Evolutionary conservation across 148 eudicot genomes (phyloP).

Genomic region (Chenopodium album): DNA sequence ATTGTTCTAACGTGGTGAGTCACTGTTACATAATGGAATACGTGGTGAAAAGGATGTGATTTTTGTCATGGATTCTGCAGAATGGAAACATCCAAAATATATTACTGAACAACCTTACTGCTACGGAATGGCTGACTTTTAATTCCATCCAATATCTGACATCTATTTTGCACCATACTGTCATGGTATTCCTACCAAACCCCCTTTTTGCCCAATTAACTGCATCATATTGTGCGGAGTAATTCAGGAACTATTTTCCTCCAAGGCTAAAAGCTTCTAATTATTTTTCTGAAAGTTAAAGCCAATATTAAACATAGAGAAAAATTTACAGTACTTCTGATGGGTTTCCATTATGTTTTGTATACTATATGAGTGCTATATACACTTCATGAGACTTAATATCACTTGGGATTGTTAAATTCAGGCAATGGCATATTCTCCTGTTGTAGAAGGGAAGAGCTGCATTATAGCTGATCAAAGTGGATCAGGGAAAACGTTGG

Average conservation of each 20-base stretch:
- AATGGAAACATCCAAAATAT: too few species aligned
- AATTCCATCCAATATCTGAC: neutral
- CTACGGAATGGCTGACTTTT: too few species aligned
- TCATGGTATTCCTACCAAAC: neutral
- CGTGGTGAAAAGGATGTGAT: too few species aligned
- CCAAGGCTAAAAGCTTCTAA: neutral
- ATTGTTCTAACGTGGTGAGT: too few species aligned
- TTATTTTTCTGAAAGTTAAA: neutral
- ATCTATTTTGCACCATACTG: neutral
- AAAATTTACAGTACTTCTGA: neutral
- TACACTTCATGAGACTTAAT: neutral
- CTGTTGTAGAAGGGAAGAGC: constrained; percentile 60
- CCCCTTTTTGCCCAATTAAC: neutral
- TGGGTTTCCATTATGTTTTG: neutral
- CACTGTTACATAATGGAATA: too few species aligned
- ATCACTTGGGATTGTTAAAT: constrained; percentile 16
- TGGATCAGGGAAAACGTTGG: constrained; percentile 98
- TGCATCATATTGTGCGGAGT: neutral
- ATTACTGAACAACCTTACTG: too few species aligned
- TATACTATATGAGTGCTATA: neutral
- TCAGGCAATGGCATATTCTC: constrained; percentile 85
- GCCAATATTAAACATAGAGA: neutral
- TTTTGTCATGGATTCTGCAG: too few species aligned
- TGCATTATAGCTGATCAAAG: constrained; percentile 98
- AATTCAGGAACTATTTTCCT: neutral